Evolutionary conservation across 129 eudicot species (phyloP), one percentile per base, ranked within the genome.

Genomic region (Flaveria trinervia): DNA sequence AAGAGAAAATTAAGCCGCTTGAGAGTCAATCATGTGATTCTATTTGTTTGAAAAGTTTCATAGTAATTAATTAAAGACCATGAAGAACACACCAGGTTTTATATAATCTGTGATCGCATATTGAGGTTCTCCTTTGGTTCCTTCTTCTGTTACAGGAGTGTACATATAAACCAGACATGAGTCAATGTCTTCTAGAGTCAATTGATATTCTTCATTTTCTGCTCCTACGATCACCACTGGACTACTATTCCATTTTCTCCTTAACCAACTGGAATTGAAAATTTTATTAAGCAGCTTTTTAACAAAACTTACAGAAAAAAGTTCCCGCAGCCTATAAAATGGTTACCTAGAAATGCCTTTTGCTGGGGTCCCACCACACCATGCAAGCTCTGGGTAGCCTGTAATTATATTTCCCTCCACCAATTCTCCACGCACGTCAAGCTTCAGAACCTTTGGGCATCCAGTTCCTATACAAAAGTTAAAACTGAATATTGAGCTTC

Each of bases 351-450:
- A 83, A 85, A 95, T 90, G 70, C 99, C 94, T 88, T 86, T 95
- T 46, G 89, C 97, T 48, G 96, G 96, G 80, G 96, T 88, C 49
- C 96, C 97, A 18, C 99, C 99, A 77, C 99, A 95, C 99, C 99
- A 95, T 76, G 99, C 99, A 83, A 95, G 82, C 83, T 92, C 95
- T 17, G 89, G 87, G 84, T 77, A 71, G 22, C 99, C 99, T 80
- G 79, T 91, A 60, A 92, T 82, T 56, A 76, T 77, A 73, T 86
- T 91, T 66, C 99, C 99, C 72, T 95, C 97, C 61, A 95, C 89
- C 74, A 95, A 83, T 57, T 91, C 99, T 75, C 99, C 99, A 73
- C 70, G 85, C 25, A 95, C 90, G 64, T 88, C 89, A 84, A 95
- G 92, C 87, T 92, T 91, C 77, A 95, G 85, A 71, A 95, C 96